Evolutionary conservation across 192 early-diverging fungal genomes (phyloP), one percentile per base, ranked within the genome.

Genomic region (Gigaspora rosea): DNA sequence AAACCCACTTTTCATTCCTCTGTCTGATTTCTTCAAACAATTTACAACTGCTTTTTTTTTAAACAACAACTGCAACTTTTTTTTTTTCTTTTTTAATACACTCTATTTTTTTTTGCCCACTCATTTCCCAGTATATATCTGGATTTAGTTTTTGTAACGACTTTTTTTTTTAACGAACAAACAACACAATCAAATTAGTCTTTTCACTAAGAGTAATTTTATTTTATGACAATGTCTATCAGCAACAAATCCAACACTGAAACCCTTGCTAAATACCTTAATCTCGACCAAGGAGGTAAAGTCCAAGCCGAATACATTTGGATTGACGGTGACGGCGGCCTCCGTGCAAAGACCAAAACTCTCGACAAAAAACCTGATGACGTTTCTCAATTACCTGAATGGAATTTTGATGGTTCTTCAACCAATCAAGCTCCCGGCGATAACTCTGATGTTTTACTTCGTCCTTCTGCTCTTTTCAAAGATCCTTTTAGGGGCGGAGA

Each of bases 351-450:
- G 72, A 85, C 86, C 2, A 85, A 58, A 27, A 88, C 87, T 46
- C 67, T 88, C 27, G 78, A 87, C 58, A 70, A 11, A 18, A 68
- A 56, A 52, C 83, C 82, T 10, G 49, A 63, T 15, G 69, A 76
- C 65, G 56, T 76, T 49, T 66, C 52, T 46, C 80, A 88, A n/a
- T 72, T 88, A 16, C 76, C 79, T n/a, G 87, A 88, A 78, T 88
- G 87, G 87, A 88, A 88, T 52, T 88, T 80, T 48, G 87, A 88
- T 78, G 87, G 87, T 71, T 85, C 83, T 58, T 88, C 86, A 35
- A 88, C 87, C 46, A 83, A 82, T 69, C 87, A 88, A 79, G 85
- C 87, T 47, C 72, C 78, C 11, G 87, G 87, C 49, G 76, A 88
- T 58, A 81, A 88, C 65, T 88, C 87, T 10, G 87, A 88, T 79